Evolutionary conservation across 148 eudicot species (phyloP).

Genomic region (Salicornia ramosissima): DNA sequence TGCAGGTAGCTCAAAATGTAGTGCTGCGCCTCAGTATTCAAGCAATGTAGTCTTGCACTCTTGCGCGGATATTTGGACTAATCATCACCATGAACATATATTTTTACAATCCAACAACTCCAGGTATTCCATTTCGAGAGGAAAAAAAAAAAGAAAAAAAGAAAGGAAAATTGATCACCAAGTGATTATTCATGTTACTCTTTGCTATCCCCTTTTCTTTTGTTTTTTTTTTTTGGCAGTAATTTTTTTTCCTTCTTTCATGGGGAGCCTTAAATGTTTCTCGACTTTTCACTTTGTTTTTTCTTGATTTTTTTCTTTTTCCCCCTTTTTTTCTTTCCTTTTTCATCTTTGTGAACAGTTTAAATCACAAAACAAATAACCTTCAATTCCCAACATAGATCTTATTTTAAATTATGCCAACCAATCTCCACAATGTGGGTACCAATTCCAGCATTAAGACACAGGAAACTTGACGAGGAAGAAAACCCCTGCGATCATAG

Average conservation of each 20-base stretch:
- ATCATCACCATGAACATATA: slow-evolving; percentile 15
- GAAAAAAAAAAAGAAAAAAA: neutral
- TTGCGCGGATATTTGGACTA: slow-evolving; percentile 10
- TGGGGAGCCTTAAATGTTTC: slow-evolving; percentile 22
- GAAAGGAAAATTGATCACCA: neutral
- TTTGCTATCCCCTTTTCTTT: slow-evolving; percentile 19
- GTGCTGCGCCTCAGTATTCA: slow-evolving; percentile 21
- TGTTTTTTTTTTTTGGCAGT: slow-evolving; percentile 8
- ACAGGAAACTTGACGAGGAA: slow-evolving; percentile 39
- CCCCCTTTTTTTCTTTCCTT: slow-evolving; percentile 7
- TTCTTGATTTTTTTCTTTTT: slow-evolving; percentile 9
- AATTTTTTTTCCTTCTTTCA: slow-evolving; percentile 9
- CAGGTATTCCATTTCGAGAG: slow-evolving; percentile 10
- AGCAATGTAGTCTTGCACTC: slow-evolving; percentile 18
- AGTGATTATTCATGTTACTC: slow-evolving; percentile 6
- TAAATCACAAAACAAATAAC: slow-evolving; percentile 11
- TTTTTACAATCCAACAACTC: slow-evolving; percentile 13
- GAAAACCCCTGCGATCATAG: slow-evolving; percentile 76
- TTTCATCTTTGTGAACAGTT: slow-evolving; percentile 16
- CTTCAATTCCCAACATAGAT: neutral
- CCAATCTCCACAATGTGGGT: slow-evolving; percentile 41
- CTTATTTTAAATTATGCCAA: slow-evolving; percentile 23
- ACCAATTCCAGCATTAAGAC: slow-evolving; percentile 41
- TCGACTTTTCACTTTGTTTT: slow-evolving; percentile 1
- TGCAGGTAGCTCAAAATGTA: slow-evolving; percentile 25